phyloP scores from a whole-genome alignment of 495 filamentous ascomycete species.

The Xylaria longipes region DNA sequence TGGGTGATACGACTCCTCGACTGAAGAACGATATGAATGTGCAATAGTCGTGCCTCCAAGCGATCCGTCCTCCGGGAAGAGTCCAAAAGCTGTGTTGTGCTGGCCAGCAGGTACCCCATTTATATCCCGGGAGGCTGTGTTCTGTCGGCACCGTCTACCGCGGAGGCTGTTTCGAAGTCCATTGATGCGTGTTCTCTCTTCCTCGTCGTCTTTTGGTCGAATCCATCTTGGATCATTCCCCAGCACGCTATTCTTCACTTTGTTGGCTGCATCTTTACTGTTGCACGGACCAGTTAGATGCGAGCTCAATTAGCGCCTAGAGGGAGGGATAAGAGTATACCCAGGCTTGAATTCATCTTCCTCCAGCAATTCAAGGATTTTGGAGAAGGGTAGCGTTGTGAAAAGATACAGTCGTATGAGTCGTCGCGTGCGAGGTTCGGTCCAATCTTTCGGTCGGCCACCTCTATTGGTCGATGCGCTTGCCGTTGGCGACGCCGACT shows the following conservation, averaged over 20 bases:
- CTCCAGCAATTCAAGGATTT: conserved; percentile 51
- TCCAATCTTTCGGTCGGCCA: conserved; percentile 55
- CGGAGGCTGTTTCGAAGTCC: conserved; percentile 39
- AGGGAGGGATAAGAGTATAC: conserved; percentile 31
- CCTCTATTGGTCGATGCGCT: conserved; percentile 43
- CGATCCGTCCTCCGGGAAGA: conserved; percentile 10
- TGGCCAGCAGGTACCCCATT: not conserved
- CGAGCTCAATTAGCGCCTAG: not conserved
- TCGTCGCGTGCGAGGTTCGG: conserved; percentile 49
- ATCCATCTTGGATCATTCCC: conserved; percentile 56
- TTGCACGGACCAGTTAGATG: conserved; percentile 25
- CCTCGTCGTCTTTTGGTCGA: conserved; percentile 50
- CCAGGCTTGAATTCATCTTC: conserved; percentile 51
- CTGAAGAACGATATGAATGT: conserved; percentile 33
- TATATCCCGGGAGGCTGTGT: not conserved
- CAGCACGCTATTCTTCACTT: conserved; percentile 53
- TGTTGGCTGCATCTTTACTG: conserved; percentile 56
- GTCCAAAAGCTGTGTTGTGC: conserved; percentile 22
- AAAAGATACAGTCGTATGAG: conserved; percentile 53
- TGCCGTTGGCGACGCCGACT: conserved; percentile 40
- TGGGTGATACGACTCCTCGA: conserved; percentile 20
- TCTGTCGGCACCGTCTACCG: conserved; percentile 22
- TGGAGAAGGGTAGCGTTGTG: conserved; percentile 50
- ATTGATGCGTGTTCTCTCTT: conserved; percentile 48
- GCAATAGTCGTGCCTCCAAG: conserved; percentile 28